phyloP scores from a whole-genome alignment of 2,329 filamentous ascomycete species.

The Botrytis elliptica region DNA sequence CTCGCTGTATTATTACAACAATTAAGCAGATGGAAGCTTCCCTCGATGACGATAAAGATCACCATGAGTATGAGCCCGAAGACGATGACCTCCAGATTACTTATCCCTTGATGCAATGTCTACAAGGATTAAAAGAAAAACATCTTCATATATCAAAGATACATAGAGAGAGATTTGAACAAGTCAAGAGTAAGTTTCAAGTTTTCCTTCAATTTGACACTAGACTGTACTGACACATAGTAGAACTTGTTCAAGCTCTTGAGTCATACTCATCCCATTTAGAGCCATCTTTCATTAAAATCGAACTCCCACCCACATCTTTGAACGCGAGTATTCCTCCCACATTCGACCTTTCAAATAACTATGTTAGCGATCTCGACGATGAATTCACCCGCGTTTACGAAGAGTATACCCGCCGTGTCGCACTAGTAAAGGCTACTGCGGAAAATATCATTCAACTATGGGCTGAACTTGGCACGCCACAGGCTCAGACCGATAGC shows the following conservation, averaged over 20 bases:
- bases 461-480: slow-evolving; percentile 93
- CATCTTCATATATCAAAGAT: slow-evolving; percentile 75
- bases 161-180: slow-evolving; percentile 89
- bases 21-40: slow-evolving; percentile 95
- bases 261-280: slow-evolving; percentile 96
- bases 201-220: not conserved
- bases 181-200: slow-evolving; percentile 76
- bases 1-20: slow-evolving; percentile 75
- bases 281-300: slow-evolving; percentile 81
- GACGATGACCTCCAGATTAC: slow-evolving; percentile 73
- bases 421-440: slow-evolving; percentile 70
- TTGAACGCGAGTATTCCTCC: slow-evolving; percentile 74
- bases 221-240: slow-evolving; percentile 25
- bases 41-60: slow-evolving; percentile 70
- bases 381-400: slow-evolving; percentile 92
- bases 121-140: slow-evolving; percentile 81
- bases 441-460: slow-evolving; percentile 87
- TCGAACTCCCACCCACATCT: slow-evolving; percentile 79
- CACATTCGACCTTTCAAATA: slow-evolving; percentile 86
- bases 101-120: slow-evolving; percentile 77
- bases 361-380: slow-evolving; percentile 84
- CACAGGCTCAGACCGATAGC: slow-evolving; percentile 86
- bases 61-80: slow-evolving; percentile 62
- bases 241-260: slow-evolving; percentile 88
- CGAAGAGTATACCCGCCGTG: slow-evolving; percentile 87